Evolutionary conservation across 768 basidiomycete genomes (phyloP).

Genomic region (Russula sp.): DNA sequence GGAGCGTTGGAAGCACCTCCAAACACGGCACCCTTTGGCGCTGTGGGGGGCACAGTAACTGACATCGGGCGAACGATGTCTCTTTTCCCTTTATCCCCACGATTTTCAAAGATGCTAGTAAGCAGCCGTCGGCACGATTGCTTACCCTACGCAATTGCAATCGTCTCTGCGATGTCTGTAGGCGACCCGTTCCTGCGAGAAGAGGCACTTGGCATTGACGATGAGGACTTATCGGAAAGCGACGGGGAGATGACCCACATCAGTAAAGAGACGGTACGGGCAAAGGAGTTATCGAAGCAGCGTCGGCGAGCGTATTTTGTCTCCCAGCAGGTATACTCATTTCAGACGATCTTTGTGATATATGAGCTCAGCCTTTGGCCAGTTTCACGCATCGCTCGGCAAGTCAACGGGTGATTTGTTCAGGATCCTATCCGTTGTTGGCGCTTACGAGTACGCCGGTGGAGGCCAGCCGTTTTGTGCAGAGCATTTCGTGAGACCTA

Average conservation of each 20-base stretch:
- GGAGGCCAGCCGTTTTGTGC: constrained; percentile 77
- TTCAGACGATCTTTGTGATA: not conserved
- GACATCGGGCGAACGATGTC: constrained; percentile 91
- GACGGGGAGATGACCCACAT: constrained; percentile 45
- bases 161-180: constrained; percentile 88
- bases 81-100: constrained; percentile 87
- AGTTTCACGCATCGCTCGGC: constrained; percentile 82
- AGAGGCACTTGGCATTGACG: constrained; percentile 53
- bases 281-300: constrained; percentile 56
- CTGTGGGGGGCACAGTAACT: constrained; percentile 66
- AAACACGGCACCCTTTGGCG: constrained; percentile 22
- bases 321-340: constrained; percentile 68
- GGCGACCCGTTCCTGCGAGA: constrained; percentile 95
- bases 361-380: constrained; percentile 12
- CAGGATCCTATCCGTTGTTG: constrained; percentile 87
- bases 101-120: constrained; percentile 95
- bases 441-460: constrained; percentile 91
- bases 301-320: constrained; percentile 79
- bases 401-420: constrained; percentile 81
- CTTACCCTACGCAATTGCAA: constrained; percentile 84
- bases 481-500: constrained; percentile 85
- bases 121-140: constrained; percentile 83
- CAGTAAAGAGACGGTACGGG: constrained; percentile 46
- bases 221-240: constrained; percentile 44
- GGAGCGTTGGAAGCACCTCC: constrained; percentile 63